phyloP scores from a whole-genome alignment of 2,329 filamentous ascomycete genomes.

The Trichoderma sp. region DNA sequence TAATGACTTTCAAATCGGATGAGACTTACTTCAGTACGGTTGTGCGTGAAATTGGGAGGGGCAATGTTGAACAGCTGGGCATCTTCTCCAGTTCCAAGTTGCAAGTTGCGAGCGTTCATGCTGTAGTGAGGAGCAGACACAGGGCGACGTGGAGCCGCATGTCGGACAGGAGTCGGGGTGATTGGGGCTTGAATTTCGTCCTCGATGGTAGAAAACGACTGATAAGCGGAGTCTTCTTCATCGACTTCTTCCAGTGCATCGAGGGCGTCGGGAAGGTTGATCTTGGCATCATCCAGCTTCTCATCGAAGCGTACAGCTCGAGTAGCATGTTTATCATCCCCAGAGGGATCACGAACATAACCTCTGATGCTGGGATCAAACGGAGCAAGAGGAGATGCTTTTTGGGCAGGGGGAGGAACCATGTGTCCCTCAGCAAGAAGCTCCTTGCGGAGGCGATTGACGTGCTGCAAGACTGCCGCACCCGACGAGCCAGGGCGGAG shows the following conservation, averaged over 20 bases:
- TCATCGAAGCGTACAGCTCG: slow-evolving; percentile 40
- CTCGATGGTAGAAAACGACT: not conserved
- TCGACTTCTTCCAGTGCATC: slow-evolving; percentile 25
- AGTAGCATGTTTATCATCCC: slow-evolving; percentile 32
- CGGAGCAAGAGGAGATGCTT: slow-evolving; percentile 28
- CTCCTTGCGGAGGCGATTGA: slow-evolving; percentile 39
- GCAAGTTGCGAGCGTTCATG: not conserved
- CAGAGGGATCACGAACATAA: slow-evolving; percentile 35
- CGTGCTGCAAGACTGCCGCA: slow-evolving; percentile 42
- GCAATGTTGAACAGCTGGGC: not conserved
- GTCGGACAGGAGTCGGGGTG: slow-evolving; percentile 26
- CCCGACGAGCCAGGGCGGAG: slow-evolving; percentile 46
- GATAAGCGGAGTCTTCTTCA: slow-evolving; percentile 25
- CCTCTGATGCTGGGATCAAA: slow-evolving; percentile 38
- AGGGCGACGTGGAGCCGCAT: slow-evolving; percentile 8
- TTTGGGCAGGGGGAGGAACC: slow-evolving; percentile 42
- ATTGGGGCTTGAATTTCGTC: not conserved
- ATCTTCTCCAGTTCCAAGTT: not conserved
- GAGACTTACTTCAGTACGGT: not conserved
- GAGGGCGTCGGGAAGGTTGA: slow-evolving; percentile 33
- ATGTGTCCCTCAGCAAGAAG: slow-evolving; percentile 45
- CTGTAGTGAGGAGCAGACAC: not conserved
- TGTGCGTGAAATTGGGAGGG: not conserved
- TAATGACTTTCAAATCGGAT: not conserved
- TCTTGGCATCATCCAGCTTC: slow-evolving; percentile 36